Evolutionary conservation across 768 basidiomycete genomes (phyloP).

Genomic region (Rhodotorula sphaerocarpa): DNA sequence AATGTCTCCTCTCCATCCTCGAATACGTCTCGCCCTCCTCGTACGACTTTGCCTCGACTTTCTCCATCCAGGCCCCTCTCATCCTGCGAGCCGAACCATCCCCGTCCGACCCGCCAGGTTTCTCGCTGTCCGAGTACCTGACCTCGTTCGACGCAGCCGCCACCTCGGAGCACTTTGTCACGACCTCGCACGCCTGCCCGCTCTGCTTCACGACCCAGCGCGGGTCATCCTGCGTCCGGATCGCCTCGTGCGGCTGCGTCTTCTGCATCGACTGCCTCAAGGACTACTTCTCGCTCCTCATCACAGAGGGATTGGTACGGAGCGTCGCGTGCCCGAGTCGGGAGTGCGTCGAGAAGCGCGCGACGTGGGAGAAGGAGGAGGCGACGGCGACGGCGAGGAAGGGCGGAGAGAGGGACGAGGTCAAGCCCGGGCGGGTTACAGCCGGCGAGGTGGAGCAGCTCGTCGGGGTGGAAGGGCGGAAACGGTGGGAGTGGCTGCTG

Average conservation of each 20-base stretch:
- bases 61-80: conserved; percentile 13
- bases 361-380: conserved; percentile 19
- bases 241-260: conserved; percentile 15
- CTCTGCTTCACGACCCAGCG: conserved; percentile 14
- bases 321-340: conserved; percentile 33
- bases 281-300: conserved; percentile 36
- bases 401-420: background rate
- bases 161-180: background rate
- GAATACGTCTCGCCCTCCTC: conserved; percentile 13
- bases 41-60: conserved; percentile 1
- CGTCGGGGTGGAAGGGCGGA: conserved; percentile 25
- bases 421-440: conserved; percentile 6
- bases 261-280: conserved; percentile 35
- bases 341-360: conserved; percentile 28
- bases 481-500: conserved; percentile 33
- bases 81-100: background rate
- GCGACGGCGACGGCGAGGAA: background rate
- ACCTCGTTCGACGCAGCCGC: background rate
- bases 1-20: conserved; percentile 19
- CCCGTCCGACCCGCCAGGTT: no score
- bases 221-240: conserved; percentile 9
- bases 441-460: conserved; percentile 31
- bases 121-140: conserved; percentile 2
- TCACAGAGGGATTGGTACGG: conserved; percentile 36
- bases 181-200: conserved; percentile 13